Percentiles rank a stretch among this genome's conserved stretches.
Conservation (phyloP, 2,329 filamentous ascomycete species). For the Aspergillus costaricaensis region DNA sequence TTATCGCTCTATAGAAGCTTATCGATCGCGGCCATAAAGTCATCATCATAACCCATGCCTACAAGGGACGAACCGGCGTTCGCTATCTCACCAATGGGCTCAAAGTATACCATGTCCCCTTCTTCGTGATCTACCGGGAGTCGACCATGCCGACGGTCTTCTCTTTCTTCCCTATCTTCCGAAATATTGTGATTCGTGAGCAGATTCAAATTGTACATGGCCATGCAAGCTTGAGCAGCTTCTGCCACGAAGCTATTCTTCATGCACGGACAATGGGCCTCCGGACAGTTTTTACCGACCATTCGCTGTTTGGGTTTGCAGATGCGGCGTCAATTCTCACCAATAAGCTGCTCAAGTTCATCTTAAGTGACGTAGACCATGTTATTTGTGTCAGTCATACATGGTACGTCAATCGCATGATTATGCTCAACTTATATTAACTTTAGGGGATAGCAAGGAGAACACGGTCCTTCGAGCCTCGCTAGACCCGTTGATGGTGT, state of each 20-base stretch:
- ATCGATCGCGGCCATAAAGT: conserved; percentile 98
- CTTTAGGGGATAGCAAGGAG: conserved; percentile 69
- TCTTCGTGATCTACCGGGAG: conserved; percentile 91
- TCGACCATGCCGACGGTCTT: conserved; percentile 95
- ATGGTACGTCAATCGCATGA: conserved; percentile 59
- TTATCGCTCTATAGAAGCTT: conserved; percentile 64
- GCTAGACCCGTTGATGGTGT: conserved; percentile 94
- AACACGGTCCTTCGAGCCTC: conserved; percentile 95
- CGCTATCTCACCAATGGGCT: conserved; percentile 96
- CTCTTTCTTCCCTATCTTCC: conserved; percentile 96
- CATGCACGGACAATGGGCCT: conserved; percentile 96
- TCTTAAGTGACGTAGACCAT: conserved; percentile 93
- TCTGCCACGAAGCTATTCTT: conserved; percentile 92
- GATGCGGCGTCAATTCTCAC: conserved; percentile 94
- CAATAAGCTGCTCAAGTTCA: conserved; percentile 97
- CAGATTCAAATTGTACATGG: conserved; percentile 96
- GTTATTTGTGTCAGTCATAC: conserved; percentile 98
- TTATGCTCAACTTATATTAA: conserved; percentile 1
- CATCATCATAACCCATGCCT: conserved; percentile 94
- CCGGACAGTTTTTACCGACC: conserved; percentile 94
- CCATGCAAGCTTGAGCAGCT: conserved; percentile 88
- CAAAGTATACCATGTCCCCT: conserved; percentile 97
- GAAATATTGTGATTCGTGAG: conserved; percentile 93
- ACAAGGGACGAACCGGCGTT: conserved; percentile 85
- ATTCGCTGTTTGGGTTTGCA: conserved; percentile 95